These are phyloP conservation scores for Daldinia eschscholtzii DNA, from an alignment of 2,329 filamentous ascomycete genomes.

Conservation along the genomic window DNA sequence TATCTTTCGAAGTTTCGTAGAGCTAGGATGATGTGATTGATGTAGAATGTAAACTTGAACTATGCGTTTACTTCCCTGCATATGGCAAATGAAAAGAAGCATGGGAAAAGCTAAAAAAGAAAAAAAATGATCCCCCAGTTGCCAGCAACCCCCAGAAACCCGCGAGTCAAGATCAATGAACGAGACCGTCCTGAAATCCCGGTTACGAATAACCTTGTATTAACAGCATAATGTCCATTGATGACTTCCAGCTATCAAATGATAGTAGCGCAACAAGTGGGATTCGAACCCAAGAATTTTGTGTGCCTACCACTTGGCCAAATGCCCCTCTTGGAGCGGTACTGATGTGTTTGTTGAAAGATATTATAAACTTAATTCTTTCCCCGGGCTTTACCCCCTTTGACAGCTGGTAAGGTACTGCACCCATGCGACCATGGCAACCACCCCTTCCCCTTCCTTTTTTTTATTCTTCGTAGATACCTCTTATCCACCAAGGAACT, in stretches of 20 bases:
- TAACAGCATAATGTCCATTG: background rate
- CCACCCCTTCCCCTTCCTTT: background rate
- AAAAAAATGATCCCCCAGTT: background rate
- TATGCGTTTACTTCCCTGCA: too few relatives aligned
- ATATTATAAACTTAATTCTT: background rate
- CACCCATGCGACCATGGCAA: too few relatives aligned
- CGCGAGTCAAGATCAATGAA: background rate
- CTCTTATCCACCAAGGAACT: too few relatives aligned
- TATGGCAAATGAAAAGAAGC: background rate
- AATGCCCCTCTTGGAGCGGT: background rate
- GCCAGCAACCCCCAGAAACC: background rate
- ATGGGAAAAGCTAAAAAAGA: background rate
- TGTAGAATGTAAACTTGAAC: too few relatives aligned
- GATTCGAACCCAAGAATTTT: background rate
- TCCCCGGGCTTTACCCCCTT: background rate
- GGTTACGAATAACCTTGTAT: background rate
- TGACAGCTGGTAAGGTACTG: background rate
- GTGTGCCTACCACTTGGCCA: constrained; percentile 6
- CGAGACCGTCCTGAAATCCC: background rate
- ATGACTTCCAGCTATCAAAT: constrained; percentile 2
- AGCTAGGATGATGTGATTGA: too few relatives aligned
- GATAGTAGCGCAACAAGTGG: constrained; percentile 5
- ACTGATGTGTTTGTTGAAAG: background rate
- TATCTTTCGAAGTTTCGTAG: too few relatives aligned
- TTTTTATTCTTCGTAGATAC: background rate